Base-by-base conservation (phyloP, 257 asterid species). In the Primulina eburnea region DNA sequence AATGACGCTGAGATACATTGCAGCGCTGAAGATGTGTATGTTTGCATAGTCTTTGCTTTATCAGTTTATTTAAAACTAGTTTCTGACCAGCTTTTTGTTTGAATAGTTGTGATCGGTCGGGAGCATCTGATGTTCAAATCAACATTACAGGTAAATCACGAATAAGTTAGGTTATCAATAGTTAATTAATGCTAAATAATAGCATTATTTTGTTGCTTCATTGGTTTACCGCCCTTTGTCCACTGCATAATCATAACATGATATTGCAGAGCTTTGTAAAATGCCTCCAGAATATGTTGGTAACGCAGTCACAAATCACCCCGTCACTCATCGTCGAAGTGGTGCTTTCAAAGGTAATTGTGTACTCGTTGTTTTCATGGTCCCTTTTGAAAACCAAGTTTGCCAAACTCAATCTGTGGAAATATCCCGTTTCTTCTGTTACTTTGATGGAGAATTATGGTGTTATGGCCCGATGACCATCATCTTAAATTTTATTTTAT, bases 1-100 rank as follows among this genome's bases (percentile, higher is more conserved):
- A 71, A 56, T 60, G 83, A 80, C 70, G 50, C 84, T 20, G 85
- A 81, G 62, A 72, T 78, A 79, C 70, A 72, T 43, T 34, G 67
- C 56, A 69, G 73, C 72, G 59, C 77, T 8, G 56, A 50, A 50
- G 56, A 50, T 50, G 16, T 50, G 56, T 50, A 50, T 16, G 56
- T 50, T 50, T 50, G 20, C 20, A 4, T 16, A 16, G 8, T 50
- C 56, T 50, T 50, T 2, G 20, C 56, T 12, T 11, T 38, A 43
- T 43, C 20, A 50, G 18, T 50, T 50, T 5, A 50, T 50, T 50
- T 4, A 50, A 50, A 50, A 16, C 18, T 16, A 16, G 8, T 50
- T 50, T 14, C 56, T 50, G 20, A 50, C 20, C 20, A 16, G 56
- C 7, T 50, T 16, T 50, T 50, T 50, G 56, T 16, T 12, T 50